A percentile compares a stretch with the other conserved stretches of the same genome.
Evolutionary conservation across 2,329 filamentous ascomycete species (phyloP).

Genomic region (Xylaria digitata): DNA sequence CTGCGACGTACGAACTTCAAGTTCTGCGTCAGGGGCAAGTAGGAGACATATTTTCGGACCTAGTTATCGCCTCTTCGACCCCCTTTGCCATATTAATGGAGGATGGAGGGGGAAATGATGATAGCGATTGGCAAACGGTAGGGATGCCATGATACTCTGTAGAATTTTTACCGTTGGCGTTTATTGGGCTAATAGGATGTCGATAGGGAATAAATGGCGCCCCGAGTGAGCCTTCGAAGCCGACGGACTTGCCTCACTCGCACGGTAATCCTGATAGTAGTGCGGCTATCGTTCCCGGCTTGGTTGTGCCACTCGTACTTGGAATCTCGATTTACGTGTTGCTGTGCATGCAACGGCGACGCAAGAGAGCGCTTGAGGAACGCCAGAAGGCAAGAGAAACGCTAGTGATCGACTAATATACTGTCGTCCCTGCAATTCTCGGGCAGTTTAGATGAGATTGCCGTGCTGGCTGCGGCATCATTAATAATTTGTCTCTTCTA

Average conservation of each 20-base stretch:
- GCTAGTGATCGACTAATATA: conserved; percentile 41
- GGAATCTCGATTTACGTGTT: conserved; percentile 41
- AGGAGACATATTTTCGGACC: conserved; percentile 17
- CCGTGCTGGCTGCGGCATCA: background rate
- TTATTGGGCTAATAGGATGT: conserved; percentile 11
- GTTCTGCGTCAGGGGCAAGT: conserved; percentile 35
- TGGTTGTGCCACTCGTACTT: conserved; percentile 45
- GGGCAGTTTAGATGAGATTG: background rate
- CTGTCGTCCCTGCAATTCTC: background rate
- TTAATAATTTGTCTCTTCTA: background rate
- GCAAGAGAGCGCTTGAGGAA: conserved; percentile 40
- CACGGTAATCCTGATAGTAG: conserved; percentile 37
- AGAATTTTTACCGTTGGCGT: conserved; percentile 7
- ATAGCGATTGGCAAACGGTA: conserved; percentile 17
- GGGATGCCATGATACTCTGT: conserved; percentile 1
- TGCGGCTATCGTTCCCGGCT: conserved; percentile 44
- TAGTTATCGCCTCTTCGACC: conserved; percentile 39
- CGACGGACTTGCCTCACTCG: conserved; percentile 30
- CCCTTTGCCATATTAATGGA: conserved; percentile 38
- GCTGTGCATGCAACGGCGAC: conserved; percentile 41
- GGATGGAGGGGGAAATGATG: conserved; percentile 1
- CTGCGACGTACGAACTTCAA: conserved; percentile 43
- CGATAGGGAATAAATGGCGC: conserved; percentile 18
- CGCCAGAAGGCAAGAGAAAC: conserved; percentile 42
- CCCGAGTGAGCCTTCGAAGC: conserved; percentile 32